Conservation (phyloP, 2,329 filamentous ascomycete species). For the Claviceps sorghi region DNA sequence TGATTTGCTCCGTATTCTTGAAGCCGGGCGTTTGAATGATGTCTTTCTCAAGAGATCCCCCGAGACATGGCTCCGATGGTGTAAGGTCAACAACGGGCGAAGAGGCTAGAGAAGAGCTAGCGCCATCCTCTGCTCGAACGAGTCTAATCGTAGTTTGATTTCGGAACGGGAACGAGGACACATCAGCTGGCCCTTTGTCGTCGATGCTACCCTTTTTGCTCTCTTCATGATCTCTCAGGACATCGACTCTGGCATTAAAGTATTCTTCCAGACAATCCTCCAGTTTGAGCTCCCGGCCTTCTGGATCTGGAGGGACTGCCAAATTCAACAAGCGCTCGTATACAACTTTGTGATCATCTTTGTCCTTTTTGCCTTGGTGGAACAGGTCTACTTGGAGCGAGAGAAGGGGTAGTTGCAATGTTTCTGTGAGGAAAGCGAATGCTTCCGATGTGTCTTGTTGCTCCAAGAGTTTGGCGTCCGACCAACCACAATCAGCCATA, state of each 20-base stretch:
- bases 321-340: conserved; percentile 85
- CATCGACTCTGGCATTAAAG: conserved; percentile 87
- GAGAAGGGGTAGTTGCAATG: conserved; percentile 71
- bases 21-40: neutral
- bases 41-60: neutral
- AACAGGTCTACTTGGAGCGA: conserved; percentile 91
- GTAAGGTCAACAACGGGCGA: conserved; percentile 17
- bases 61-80: conserved; percentile 8
- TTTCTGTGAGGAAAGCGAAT: conserved; percentile 87
- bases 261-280: conserved; percentile 90
- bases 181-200: conserved; percentile 13
- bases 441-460: conserved; percentile 96
- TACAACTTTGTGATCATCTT: conserved; percentile 86
- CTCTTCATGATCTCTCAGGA: conserved; percentile 55
- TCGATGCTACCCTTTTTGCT: conserved; percentile 29
- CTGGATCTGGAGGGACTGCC: conserved; percentile 64
- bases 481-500: conserved; percentile 76
- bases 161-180: conserved; percentile 10
- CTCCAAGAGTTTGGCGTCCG: conserved; percentile 57
- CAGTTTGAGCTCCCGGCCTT: conserved; percentile 58
- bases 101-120: conserved; percentile 19
- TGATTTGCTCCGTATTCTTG: neutral
- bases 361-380: conserved; percentile 72
- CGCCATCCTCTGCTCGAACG: conserved; percentile 19
- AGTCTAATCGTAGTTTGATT: conserved; percentile 20